Conservation (phyloP, 2,329 filamentous ascomycete genomes). For the Neonectria neomacrospora region DNA sequence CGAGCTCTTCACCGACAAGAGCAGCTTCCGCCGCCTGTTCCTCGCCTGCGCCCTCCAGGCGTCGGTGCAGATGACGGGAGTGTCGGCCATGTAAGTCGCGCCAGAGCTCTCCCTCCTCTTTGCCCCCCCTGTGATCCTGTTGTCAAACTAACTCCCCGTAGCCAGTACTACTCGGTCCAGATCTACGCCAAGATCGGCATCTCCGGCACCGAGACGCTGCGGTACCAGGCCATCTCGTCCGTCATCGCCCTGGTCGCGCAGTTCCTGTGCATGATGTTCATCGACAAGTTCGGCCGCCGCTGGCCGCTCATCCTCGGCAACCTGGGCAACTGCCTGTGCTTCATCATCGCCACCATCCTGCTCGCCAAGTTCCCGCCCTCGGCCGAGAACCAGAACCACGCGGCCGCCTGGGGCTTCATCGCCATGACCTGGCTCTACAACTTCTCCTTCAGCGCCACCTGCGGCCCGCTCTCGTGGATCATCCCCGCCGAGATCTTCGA, state of each 20-base stretch:
- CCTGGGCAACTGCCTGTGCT: slow-evolving; percentile 75
- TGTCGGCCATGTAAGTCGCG: slow-evolving; percentile 65
- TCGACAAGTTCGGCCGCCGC: slow-evolving; percentile 77
- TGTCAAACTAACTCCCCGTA: no score
- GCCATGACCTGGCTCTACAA: slow-evolving; percentile 81
- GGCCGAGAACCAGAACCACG: slow-evolving; percentile 52
- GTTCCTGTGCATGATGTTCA: slow-evolving; percentile 73
- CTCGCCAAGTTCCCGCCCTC: slow-evolving; percentile 67
- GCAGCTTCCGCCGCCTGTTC: slow-evolving; percentile 77
- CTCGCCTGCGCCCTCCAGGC: slow-evolving; percentile 76
- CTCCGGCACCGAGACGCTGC: slow-evolving; percentile 69
- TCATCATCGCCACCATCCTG: slow-evolving; percentile 72
- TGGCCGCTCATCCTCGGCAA: slow-evolving; percentile 80
- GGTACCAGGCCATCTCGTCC: slow-evolving; percentile 80
- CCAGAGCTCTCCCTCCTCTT: no score
- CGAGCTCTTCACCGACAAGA: slow-evolving; percentile 71
- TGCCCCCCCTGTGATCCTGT: no score
- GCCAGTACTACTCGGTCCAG: slow-evolving; percentile 75
- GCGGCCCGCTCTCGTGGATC: slow-evolving; percentile 71
- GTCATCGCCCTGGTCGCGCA: slow-evolving; percentile 77
- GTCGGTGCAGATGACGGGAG: slow-evolving; percentile 80
- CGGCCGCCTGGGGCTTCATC: slow-evolving; percentile 79
- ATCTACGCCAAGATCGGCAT: slow-evolving; percentile 80
- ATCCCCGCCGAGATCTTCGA: slow-evolving; percentile 81
- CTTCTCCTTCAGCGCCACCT: slow-evolving; percentile 77